Evolutionary conservation across 2,329 filamentous ascomycete genomes (phyloP), one percentile per base, ranked within the genome.

Genomic region (Dothiorella sarmentorum): DNA sequence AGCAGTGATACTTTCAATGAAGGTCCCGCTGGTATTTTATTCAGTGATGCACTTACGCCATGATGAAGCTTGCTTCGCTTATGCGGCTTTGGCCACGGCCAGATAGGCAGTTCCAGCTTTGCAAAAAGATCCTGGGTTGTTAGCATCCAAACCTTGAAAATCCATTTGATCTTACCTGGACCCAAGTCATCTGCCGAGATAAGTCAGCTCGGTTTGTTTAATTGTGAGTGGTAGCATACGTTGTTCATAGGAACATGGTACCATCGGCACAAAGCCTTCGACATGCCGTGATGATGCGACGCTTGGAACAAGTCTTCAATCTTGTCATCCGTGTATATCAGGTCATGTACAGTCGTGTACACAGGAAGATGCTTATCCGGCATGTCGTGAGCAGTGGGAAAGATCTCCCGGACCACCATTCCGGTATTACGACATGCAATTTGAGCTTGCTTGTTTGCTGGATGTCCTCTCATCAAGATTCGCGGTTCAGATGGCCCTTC

Each of bases 181-280:
- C 22, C 49, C 49, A 53, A 7, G 22, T 24, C 49, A 53, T 53
- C 49, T 53, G n/a, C 2, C 9, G n/a, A 29, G 7, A 7, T 6
- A 7, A 4, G n/a, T 53, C 4, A 53, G 49, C 24, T 18, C n/a
- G 15, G 2, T 11, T 15, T 5, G 13, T 20, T 10, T 7, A 15
- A 5, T n/a, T 2, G 4, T 13, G 22, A 7, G n/a, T 3, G 10
- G n/a, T 9, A 3, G 15, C 49, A 18, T 40, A 53, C 49, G 6
- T 53, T 53, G 11, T 53, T 53, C 49, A 53, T 40, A 0, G 49
- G 49, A 20, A 53, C 24, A 9, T 53, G 49, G 17, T 53, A 53
- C 49, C 49, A 53, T 29, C 35, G 24, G 20, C 49, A 53, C 4
- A 53, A 4, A 7, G 49, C 35, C 2, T 15, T 53, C 0, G 22